Conservation (phyloP, 75 land plant genomes). For the Azolla pinnata region DNA sequence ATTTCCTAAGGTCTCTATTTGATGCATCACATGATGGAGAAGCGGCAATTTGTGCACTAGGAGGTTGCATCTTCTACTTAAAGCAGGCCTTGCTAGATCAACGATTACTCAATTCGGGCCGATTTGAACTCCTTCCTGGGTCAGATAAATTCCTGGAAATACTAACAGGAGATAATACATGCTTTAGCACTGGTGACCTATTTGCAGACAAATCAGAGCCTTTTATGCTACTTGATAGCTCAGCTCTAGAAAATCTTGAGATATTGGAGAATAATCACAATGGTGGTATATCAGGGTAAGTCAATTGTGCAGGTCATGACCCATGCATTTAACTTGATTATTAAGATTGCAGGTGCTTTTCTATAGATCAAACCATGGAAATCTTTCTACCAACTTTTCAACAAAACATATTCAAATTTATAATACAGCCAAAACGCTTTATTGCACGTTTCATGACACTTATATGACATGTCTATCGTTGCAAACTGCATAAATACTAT, state of each 20-base stretch:
- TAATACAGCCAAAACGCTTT: too few species aligned
- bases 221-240: slow-evolving; percentile 79
- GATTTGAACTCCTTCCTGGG: slow-evolving; percentile 76
- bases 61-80: slow-evolving; percentile 70
- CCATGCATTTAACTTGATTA: too few species aligned
- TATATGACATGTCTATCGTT: too few species aligned
- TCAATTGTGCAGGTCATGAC: too few species aligned
- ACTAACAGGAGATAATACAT: not conserved
- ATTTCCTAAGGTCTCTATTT: slow-evolving; percentile 31
- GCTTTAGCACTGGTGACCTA: not conserved
- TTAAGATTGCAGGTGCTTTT: too few species aligned
- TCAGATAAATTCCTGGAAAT: slow-evolving; percentile 13
- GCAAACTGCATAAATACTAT: too few species aligned
- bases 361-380: too few species aligned
- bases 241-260: slow-evolving; percentile 90
- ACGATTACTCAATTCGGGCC: slow-evolving; percentile 52
- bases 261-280: slow-evolving; percentile 67
- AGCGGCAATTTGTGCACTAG: slow-evolving; percentile 73
- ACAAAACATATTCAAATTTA: too few species aligned
- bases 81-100: slow-evolving; percentile 74
- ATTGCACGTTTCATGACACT: too few species aligned
- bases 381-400: too few species aligned
- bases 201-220: slow-evolving; percentile 21
- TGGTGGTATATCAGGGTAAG: slow-evolving; percentile 72
- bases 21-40: slow-evolving; percentile 34